A percentile compares a stretch with the other conserved stretches of the same genome.
phyloP scores from a whole-genome alignment of 2,329 filamentous ascomycete genomes.

The Fusarium denticulatum region DNA sequence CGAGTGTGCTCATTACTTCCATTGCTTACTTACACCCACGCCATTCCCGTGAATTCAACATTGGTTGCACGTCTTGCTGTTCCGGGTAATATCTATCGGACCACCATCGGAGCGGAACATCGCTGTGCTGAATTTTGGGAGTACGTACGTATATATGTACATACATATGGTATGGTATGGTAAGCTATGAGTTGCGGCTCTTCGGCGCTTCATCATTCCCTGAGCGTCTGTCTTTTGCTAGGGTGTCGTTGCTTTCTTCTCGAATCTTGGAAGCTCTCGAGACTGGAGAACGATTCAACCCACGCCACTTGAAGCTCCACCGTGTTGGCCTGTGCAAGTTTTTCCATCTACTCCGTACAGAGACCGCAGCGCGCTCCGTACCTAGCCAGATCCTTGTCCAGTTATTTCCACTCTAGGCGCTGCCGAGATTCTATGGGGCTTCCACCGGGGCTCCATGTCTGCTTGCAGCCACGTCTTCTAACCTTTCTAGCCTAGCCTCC shows the following conservation, averaged over 20 bases:
- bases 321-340: conserved; percentile 20
- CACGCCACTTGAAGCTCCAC: conserved; percentile 16
- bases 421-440: conserved; percentile 18
- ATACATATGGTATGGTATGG: neutral
- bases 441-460: conserved; percentile 21
- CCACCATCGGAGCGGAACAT: neutral
- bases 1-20: neutral
- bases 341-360: neutral
- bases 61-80: conserved; percentile 3
- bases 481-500: conserved; percentile 3
- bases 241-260: conserved; percentile 11
- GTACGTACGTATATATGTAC: neutral
- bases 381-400: conserved; percentile 1
- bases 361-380: conserved; percentile 33
- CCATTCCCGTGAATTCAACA: neutral
- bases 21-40: neutral
- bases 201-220: conserved; percentile 19
- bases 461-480: conserved; percentile 40
- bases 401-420: conserved; percentile 23
- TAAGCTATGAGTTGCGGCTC: conserved; percentile 4
- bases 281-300: conserved; percentile 5
- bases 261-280: conserved; percentile 28
- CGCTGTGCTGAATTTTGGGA: neutral
- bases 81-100: conserved; percentile 7
- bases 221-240: conserved; percentile 1